These are phyloP conservation scores for Isochrysis galbana DNA, from an alignment of 78 protist species.

Conservation along the genomic window DNA sequence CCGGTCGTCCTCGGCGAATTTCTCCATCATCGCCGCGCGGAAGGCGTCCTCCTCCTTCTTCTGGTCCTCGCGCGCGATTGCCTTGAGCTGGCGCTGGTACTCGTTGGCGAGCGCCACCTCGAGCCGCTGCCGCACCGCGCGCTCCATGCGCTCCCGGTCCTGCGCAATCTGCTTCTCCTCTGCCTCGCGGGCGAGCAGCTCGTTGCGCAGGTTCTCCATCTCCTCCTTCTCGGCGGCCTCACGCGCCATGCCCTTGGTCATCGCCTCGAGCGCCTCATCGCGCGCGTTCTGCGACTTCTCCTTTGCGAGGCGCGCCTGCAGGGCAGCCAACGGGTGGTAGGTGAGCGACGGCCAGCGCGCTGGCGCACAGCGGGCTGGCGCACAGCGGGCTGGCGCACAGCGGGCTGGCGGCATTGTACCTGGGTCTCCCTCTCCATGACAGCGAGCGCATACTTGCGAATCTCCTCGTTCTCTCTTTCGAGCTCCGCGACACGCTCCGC, in stretches of 20 bases:
- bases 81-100: constrained; percentile 23
- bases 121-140: background rate
- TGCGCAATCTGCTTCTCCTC: background rate
- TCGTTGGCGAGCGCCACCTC: background rate
- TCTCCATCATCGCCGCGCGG: constrained; percentile 38
- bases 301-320: background rate
- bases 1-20: constrained; percentile 76
- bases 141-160: background rate
- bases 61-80: constrained; percentile 42
- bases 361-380: too few species aligned
- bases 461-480: constrained; percentile 42
- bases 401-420: too few species aligned
- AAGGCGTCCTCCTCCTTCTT: constrained; percentile 18
- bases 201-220: constrained; percentile 47
- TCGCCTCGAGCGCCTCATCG: background rate
- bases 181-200: background rate
- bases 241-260: constrained; percentile 13
- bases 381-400: background rate
- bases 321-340: too few species aligned
- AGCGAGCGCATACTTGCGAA: background rate
- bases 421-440: background rate
- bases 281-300: background rate
- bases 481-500: constrained; percentile 6
- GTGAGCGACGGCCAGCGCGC: too few species aligned
- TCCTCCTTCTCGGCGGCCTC: constrained; percentile 44